Evolutionary conservation across 2,329 filamentous ascomycete species (phyloP).

Genomic region (Colletotrichum salicis): DNA sequence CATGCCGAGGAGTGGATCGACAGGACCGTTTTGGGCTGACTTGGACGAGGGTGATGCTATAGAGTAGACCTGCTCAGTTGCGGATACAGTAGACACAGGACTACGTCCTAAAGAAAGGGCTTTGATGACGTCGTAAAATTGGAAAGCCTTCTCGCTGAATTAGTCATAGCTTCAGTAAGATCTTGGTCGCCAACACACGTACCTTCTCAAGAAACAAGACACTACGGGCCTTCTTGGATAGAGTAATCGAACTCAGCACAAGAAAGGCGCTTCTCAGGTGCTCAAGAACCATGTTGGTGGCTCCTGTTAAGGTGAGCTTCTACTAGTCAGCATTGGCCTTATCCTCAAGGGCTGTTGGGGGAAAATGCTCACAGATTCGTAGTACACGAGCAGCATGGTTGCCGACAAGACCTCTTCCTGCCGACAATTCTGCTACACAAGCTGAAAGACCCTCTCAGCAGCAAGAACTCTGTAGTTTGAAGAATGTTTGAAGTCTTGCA

Average conservation of each 20-base stretch:
- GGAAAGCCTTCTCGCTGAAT: not conserved
- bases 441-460: slow-evolving; percentile 63
- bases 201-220: not conserved
- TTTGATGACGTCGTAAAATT: not conserved
- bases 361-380: not conserved
- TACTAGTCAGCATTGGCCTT: not conserved
- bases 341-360: not conserved
- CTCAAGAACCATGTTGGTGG: not conserved
- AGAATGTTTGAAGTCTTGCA: slow-evolving; percentile 61
- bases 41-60: not conserved
- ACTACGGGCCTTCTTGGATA: not conserved
- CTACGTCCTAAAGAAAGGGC: not conserved
- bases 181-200: not conserved
- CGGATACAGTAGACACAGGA: not conserved
- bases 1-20: not conserved
- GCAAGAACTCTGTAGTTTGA: slow-evolving; percentile 68
- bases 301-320: not conserved
- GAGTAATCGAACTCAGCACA: not conserved
- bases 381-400: slow-evolving; percentile 67
- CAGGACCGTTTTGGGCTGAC: not conserved
- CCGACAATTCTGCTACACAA: slow-evolving; percentile 59
- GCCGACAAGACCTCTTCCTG: slow-evolving; percentile 68
- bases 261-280: not conserved
- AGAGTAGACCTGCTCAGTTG: not conserved
- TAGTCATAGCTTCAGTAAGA: not conserved